Evolutionary conservation across 2,329 filamentous ascomycete species (phyloP).

Genomic region (Aspergillus sclerotialis): DNA sequence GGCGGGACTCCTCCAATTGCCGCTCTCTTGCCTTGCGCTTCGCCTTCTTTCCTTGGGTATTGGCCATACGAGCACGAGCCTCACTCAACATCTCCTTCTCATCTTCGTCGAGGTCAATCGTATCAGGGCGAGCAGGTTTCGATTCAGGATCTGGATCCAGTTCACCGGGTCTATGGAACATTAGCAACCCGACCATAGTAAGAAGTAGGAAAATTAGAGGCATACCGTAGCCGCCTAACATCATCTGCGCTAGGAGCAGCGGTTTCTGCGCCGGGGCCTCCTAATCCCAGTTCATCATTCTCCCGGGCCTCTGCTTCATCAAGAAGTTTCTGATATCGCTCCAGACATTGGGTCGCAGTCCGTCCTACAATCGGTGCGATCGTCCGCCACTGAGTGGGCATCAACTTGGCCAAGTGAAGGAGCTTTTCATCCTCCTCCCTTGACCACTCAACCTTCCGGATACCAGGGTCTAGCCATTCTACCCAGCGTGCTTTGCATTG

Average conservation of each 20-base stretch:
- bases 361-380: slow-evolving; percentile 95
- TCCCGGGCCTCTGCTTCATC: slow-evolving; percentile 93
- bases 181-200: slow-evolving; percentile 5
- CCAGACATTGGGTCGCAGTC: slow-evolving; percentile 93
- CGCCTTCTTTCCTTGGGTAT: slow-evolving; percentile 98
- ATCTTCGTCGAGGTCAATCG: slow-evolving; percentile 96
- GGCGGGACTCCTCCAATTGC: slow-evolving; percentile 87
- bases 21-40: slow-evolving; percentile 95
- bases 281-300: slow-evolving; percentile 69
- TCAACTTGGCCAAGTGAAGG: slow-evolving; percentile 91
- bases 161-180: slow-evolving; percentile 63
- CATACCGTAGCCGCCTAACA: slow-evolving; percentile 67
- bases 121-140: slow-evolving; percentile 91
- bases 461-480: slow-evolving; percentile 96
- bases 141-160: slow-evolving; percentile 96
- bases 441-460: slow-evolving; percentile 98
- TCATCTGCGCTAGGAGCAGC: slow-evolving; percentile 87
- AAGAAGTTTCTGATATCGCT: slow-evolving; percentile 91
- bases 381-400: slow-evolving; percentile 98
- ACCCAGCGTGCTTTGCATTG: slow-evolving; percentile 98
- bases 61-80: slow-evolving; percentile 88
- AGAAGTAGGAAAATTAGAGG: slow-evolving; percentile 4
- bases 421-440: slow-evolving; percentile 98
- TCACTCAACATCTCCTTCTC: slow-evolving; percentile 99
- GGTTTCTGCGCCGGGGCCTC: slow-evolving; percentile 79